Percentiles rank a stretch among this genome's conserved stretches.
These are phyloP conservation scores for Colletotrichum lupini DNA, from an alignment of 2,329 filamentous ascomycete species.

Conservation along the genomic window DNA sequence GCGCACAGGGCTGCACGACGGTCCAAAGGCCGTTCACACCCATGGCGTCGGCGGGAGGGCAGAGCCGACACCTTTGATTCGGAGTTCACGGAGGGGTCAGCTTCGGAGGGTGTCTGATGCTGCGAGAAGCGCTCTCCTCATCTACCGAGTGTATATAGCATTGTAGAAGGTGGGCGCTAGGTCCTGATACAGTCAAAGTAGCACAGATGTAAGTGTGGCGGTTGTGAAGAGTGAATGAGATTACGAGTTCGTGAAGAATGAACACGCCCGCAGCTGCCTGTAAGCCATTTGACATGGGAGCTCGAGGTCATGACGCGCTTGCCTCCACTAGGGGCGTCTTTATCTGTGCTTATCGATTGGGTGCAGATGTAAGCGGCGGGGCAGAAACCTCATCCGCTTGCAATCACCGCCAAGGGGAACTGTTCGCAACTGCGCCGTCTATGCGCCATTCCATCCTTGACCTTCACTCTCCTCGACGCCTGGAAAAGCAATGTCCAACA, in stretches of 20 bases:
- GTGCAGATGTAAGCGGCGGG: not conserved
- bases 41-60: constrained; percentile 66
- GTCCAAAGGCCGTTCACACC: constrained; percentile 99
- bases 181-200: not conserved
- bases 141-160: constrained; percentile 17
- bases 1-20: constrained; percentile 92
- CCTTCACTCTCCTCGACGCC: not conserved
- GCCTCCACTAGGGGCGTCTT: constrained; percentile 10
- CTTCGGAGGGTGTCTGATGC: not conserved
- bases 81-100: constrained; percentile 27
- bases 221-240: not conserved
- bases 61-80: not conserved
- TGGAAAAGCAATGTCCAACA: constrained; percentile 8
- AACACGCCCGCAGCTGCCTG: constrained; percentile 9
- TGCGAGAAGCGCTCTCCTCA: constrained; percentile 36
- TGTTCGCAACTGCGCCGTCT: not conserved
- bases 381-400: not conserved
- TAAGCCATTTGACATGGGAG: constrained; percentile 12
- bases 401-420: not conserved
- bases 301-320: constrained; percentile 33
- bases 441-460: not conserved
- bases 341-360: constrained; percentile 32
- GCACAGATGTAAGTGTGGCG: not conserved
- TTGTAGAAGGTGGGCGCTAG: not conserved
- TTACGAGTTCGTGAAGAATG: constrained; percentile 17